phyloP scores from a whole-genome alignment of 441 rosid genomes.

The Populus hybrid region DNA sequence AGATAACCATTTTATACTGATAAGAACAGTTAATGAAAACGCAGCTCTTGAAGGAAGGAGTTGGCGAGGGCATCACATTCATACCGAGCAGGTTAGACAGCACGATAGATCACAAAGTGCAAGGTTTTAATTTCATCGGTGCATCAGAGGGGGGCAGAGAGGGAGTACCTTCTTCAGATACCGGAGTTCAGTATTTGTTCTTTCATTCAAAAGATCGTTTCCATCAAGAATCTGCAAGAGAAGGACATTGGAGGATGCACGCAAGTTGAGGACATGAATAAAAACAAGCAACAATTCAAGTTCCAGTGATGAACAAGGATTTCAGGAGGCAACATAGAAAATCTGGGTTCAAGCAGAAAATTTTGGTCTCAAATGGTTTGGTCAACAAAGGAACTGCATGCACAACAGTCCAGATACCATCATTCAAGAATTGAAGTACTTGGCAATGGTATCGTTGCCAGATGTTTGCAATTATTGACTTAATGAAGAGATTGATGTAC shows the following conservation, averaged over 20 bases:
- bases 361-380: background rate
- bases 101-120: background rate
- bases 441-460: background rate
- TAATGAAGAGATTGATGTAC: background rate
- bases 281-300: background rate
- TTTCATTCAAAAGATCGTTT: conserved; percentile 70
- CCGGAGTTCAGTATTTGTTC: conserved; percentile 60
- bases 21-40: background rate
- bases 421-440: background rate
- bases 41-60: background rate
- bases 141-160: background rate
- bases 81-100: background rate
- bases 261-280: background rate
- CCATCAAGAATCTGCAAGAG: conserved; percentile 70
- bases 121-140: too few relatives aligned
- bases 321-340: background rate
- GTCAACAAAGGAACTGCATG: background rate
- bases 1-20: background rate
- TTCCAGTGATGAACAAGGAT: background rate
- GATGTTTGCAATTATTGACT: background rate
- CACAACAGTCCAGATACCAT: background rate
- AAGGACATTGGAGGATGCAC: background rate
- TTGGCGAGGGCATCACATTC: background rate
- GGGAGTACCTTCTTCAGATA: conserved; percentile 57
- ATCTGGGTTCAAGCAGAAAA: background rate